These are phyloP conservation scores for Colletotrichum sp. DNA, from an alignment of 2,329 filamentous ascomycete species.

Conservation along the genomic window DNA sequence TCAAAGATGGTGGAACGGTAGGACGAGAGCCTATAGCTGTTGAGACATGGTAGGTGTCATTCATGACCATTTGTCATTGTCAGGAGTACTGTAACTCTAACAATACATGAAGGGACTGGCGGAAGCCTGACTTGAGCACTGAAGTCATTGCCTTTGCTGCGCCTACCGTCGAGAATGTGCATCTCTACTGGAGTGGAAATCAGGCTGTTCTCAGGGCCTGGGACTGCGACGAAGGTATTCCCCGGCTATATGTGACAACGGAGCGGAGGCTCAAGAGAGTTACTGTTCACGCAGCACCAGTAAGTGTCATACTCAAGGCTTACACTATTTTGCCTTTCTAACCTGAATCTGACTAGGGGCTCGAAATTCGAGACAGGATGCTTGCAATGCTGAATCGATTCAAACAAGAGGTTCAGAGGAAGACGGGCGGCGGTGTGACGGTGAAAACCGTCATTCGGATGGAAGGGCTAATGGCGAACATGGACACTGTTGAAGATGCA, in stretches of 20 bases:
- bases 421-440: neutral
- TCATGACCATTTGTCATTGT: rapidly evolving
- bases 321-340: neutral
- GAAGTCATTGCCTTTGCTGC: neutral
- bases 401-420: neutral
- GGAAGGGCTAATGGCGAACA: neutral
- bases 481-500: neutral
- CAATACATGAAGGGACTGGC: neutral
- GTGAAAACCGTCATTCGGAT: neutral
- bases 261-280: neutral
- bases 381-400: neutral
- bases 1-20: neutral
- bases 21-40: neutral
- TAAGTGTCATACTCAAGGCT: neutral
- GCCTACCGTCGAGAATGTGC: neutral
- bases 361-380: neutral
- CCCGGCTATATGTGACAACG: neutral
- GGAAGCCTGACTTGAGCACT: neutral
- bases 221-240: neutral
- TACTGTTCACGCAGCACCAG: neutral
- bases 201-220: neutral
- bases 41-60: neutral
- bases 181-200: neutral
- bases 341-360: rapidly evolving
- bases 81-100: neutral